These are phyloP conservation scores for Platanus orientalis DNA, from an alignment of 164 flowering plant species.

Conservation along the genomic window DNA sequence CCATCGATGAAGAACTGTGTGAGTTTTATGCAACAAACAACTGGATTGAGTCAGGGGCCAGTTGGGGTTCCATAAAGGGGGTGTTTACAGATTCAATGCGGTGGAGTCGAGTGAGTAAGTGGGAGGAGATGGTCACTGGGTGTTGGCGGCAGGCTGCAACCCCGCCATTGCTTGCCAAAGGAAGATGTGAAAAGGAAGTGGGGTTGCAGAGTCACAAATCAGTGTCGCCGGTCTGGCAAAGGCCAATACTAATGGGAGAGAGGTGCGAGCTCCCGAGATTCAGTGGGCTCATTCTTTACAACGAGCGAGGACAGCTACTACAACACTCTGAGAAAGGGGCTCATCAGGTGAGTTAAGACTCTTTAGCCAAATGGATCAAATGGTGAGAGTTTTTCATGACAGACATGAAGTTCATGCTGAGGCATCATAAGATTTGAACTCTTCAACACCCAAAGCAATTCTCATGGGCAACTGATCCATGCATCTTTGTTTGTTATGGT, in stretches of 20 bases:
- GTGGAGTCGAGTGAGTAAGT: constrained; percentile 49
- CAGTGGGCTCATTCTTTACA: constrained; percentile 73
- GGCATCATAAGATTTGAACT: too few species aligned
- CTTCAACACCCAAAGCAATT: too few species aligned
- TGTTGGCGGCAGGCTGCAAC: constrained; percentile 19
- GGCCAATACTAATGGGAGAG: constrained; percentile 73
- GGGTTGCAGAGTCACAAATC: constrained; percentile 43
- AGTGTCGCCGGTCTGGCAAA: constrained; percentile 73
- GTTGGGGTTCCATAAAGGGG: constrained; percentile 36
- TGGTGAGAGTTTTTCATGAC: too few species aligned
- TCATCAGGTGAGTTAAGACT: constrained; percentile 2
- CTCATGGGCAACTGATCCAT: too few species aligned
- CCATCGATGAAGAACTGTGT: not conserved
- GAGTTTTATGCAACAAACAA: not conserved
- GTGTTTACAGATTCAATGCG: constrained; percentile 37
- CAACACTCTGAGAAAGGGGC: constrained; percentile 5
- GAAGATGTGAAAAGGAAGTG: constrained; percentile 4
- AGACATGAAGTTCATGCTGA: too few species aligned
- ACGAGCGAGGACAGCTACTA: constrained; percentile 38
- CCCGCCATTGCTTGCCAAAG: constrained; percentile 27
- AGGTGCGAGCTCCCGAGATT: constrained; percentile 75
- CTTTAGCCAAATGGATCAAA: not conserved
- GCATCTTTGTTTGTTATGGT: too few species aligned
- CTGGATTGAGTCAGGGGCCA: too few species aligned
- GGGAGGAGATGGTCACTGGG: constrained; percentile 17